Percentiles rank a stretch among this genome's conserved stretches.
Conservation (phyloP, 352 stramenopile species). For the Hyaloperonospora arabidopsidis region DNA sequence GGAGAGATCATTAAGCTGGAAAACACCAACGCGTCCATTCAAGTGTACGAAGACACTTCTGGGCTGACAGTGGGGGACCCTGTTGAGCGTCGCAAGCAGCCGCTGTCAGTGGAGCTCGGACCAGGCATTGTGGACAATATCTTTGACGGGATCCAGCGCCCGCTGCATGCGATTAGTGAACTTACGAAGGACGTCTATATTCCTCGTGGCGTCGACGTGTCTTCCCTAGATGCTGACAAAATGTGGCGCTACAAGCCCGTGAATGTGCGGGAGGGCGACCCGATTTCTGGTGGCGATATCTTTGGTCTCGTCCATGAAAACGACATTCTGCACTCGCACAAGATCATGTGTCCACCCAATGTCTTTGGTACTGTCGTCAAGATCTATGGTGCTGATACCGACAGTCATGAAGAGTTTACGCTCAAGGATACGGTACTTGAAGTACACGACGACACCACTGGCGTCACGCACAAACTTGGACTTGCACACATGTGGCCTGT, state of each 20-base stretch:
- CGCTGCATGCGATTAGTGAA: conserved; percentile 94
- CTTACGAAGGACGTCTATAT: conserved; percentile 96
- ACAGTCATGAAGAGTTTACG: conserved; percentile 94
- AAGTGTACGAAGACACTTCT: conserved; percentile 98
- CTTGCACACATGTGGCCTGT: conserved; percentile 98
- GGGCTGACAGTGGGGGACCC: conserved; percentile 97
- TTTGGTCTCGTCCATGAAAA: conserved; percentile 99
- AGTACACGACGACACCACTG: conserved; percentile 94
- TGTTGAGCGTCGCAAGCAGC: conserved; percentile 95
- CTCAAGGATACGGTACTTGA: conserved; percentile 98
- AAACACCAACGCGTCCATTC: conserved; percentile 98
- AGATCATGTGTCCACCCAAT: conserved; percentile 99
- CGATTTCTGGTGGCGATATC: conserved; percentile 96
- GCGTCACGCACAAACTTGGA: conserved; percentile 92
- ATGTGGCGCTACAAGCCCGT: conserved; percentile 93
- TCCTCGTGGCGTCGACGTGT: conserved; percentile 93
- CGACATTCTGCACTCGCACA: conserved; percentile 97
- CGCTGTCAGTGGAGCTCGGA: conserved; percentile 96
- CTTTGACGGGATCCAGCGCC: conserved; percentile 99
- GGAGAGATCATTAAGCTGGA: conserved; percentile 99
- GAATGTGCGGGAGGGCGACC: conserved; percentile 90
- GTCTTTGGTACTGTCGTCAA: conserved; percentile 98
- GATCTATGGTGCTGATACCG: conserved; percentile 93
- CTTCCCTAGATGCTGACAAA: conserved; percentile 89
- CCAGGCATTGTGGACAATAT: conserved; percentile 99